These are phyloP conservation scores for Solanum hybrid DNA, from an alignment of 305 asterid species.

Conservation along the genomic window DNA sequence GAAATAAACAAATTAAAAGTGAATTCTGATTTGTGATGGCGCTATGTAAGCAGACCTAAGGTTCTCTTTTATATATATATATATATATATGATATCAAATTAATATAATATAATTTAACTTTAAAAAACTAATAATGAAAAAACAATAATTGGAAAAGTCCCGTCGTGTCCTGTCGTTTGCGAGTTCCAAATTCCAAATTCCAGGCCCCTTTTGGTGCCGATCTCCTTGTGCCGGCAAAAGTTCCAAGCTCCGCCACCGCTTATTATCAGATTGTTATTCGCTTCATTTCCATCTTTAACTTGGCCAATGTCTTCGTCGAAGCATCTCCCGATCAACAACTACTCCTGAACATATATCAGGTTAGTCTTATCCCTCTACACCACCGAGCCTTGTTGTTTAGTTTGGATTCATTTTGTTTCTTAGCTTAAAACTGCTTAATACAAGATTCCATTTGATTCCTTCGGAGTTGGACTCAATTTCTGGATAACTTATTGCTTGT, in stretches of 20 bases:
- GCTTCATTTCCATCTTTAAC: background rate
- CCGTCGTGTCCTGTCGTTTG: background rate
- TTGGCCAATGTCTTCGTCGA: background rate
- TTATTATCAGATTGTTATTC: background rate
- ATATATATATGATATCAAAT: too few relatives aligned
- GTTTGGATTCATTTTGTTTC: background rate
- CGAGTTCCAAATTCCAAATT: background rate
- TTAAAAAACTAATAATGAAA: background rate
- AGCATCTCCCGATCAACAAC: constrained; percentile 1
- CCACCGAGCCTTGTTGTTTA: background rate
- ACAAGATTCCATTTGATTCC: background rate
- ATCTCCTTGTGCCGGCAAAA: background rate
- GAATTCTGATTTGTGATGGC: too few relatives aligned
- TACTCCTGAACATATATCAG: background rate
- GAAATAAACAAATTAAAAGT: too few relatives aligned
- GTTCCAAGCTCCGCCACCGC: background rate
- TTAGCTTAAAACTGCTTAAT: background rate
- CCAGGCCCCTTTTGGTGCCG: background rate
- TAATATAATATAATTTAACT: too few relatives aligned
- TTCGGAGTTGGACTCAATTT: background rate
- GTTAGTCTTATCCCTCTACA: background rate
- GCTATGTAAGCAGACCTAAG: fast-evolving
- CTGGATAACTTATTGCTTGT: background rate
- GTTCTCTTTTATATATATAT: too few relatives aligned
- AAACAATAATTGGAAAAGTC: background rate